Evolutionary conservation across 148 eudicot genomes (phyloP), one percentile per base, ranked within the genome.

Genomic region (Arctostaphylos glauca): DNA sequence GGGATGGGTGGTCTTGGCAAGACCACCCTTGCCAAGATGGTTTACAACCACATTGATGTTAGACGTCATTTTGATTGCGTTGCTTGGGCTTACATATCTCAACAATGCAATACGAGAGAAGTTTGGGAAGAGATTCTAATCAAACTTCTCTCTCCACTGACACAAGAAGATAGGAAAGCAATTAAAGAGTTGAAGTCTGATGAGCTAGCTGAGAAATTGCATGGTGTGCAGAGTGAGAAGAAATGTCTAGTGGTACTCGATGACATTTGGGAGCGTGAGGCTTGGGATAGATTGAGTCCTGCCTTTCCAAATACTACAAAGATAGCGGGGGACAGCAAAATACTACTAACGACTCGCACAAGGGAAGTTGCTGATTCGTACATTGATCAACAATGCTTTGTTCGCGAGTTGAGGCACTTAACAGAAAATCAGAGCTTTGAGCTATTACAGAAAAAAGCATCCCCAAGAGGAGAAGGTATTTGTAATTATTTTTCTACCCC

Each of bases 241-340:
- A n/a, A n/a, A n/a, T n/a, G n/a, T n/a, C n/a, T 86, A 68, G 79
- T 86, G 9, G 59, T 86, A 47, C 80, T 84, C 5, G 86, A 84
- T 62, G 86, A 84, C 64, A 68, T 84, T 12, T 80, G 83, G 86
- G 23, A 23, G 0, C 9, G 5, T 38, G 43, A 31, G 16, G 78
- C 9, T 50, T 86, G 88, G 88, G 56, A 25, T 2, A 0, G 44
- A 13, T 41, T 86, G 41, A 25, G 38, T 19, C 41, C 54, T 56
- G 84, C 79, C 64, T 86, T 86, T 19, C 77, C 62, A 18, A 66
- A 8, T n/a, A n/a, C n/a, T 21, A 25, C 13, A 9, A 12, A 58
- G 0, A 0, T 6, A 56, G n/a, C 6, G 16, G 18, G 18, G 3
- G 79, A 82, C 12, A 84, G 82, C 73, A 84, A 84, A 55, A 56